Conservation (phyloP, 306 rosid genomes). For the Castanea sativa region DNA sequence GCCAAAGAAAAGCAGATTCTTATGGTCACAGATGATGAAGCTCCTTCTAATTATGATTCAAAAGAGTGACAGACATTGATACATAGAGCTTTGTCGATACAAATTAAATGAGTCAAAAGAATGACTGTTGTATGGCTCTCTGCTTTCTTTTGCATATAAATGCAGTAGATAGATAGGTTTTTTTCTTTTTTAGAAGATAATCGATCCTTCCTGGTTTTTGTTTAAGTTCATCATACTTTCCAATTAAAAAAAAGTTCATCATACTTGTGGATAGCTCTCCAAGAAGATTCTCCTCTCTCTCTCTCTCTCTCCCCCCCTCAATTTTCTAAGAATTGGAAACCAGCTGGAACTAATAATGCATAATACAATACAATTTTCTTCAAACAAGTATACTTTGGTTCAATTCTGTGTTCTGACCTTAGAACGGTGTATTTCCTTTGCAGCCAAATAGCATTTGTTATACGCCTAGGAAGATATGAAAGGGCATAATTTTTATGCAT, state of each 20-base stretch:
- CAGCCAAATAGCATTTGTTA: no score
- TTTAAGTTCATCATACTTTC: neutral
- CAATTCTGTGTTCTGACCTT: no score
- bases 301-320: neutral
- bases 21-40: constrained; percentile 55
- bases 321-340: neutral
- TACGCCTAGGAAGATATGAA: no score
- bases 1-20: constrained; percentile 35
- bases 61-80: constrained; percentile 31
- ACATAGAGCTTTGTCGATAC: neutral
- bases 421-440: no score
- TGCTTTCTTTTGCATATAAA: neutral
- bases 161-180: neutral
- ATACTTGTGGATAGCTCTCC: neutral
- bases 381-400: neutral
- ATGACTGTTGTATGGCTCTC: neutral
- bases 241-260: neutral
- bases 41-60: constrained; percentile 30
- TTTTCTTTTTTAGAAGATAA: neutral
- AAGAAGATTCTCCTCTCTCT: neutral
- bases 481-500: no score
- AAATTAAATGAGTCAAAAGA: neutral
- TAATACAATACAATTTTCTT: neutral
- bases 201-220: no score
- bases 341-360: neutral